A percentile compares a stretch with the other conserved stretches of the same genome.
phyloP scores from a whole-genome alignment of 1,284 basidiomycete genomes.

The Thecaphora thlaspeos region DNA sequence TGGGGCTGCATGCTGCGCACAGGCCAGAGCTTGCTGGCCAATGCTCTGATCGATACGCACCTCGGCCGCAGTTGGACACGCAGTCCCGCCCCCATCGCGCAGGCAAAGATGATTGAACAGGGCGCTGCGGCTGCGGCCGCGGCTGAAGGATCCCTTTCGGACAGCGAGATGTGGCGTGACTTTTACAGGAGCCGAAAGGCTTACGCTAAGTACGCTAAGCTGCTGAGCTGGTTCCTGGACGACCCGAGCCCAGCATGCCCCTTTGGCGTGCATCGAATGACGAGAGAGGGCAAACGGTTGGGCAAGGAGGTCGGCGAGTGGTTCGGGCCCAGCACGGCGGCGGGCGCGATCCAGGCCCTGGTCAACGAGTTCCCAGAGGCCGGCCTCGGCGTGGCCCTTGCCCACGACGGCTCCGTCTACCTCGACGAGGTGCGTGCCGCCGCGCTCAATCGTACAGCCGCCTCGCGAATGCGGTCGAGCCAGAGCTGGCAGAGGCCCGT shows the following conservation, averaged over 20 bases:
- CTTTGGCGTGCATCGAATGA: constrained; percentile 95
- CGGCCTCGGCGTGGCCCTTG: constrained; percentile 77
- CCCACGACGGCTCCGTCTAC: constrained; percentile 75
- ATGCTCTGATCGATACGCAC: constrained; percentile 78
- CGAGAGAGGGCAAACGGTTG: constrained; percentile 85
- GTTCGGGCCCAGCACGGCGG: constrained; percentile 96
- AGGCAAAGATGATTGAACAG: constrained; percentile 12
- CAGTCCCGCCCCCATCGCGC: constrained; percentile 12
- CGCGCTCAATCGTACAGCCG: constrained; percentile 61
- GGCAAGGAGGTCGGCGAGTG: constrained; percentile 95
- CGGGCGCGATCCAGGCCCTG: constrained; percentile 78
- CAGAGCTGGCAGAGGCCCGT: constrained; percentile 77
- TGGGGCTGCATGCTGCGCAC: constrained; percentile 99
- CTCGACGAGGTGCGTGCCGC: constrained; percentile 81
- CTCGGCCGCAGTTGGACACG: constrained; percentile 63
- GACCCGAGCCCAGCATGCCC: constrained; percentile 82
- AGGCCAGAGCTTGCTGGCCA: constrained; percentile 87
- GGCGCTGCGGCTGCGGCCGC: constrained; percentile 6
- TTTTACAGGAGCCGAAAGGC: constrained; percentile 8
- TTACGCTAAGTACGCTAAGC: constrained; percentile 71
- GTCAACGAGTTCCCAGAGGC: constrained; percentile 74
- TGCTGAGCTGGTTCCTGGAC: constrained; percentile 92
- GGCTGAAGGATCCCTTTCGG: no score
- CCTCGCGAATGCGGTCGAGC: background rate
- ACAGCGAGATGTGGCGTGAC: constrained; percentile 10